Percentiles rank a stretch among this genome's conserved stretches.
Evolutionary conservation across 805 yeast species (phyloP).

Genomic region (Starmerella asiatica): DNA sequence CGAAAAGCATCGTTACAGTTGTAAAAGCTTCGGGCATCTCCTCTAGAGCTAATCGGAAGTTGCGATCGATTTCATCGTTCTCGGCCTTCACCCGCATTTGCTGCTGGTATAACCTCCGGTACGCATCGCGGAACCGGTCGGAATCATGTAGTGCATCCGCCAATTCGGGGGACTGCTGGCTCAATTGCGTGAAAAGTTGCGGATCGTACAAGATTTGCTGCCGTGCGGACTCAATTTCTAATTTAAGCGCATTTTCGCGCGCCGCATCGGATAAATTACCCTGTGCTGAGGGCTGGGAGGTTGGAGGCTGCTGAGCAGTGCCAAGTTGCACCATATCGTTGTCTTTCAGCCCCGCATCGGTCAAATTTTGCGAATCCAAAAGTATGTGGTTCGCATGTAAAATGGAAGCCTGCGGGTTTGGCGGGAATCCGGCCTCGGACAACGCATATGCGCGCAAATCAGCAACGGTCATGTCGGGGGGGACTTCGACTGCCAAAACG

Average conservation of each 20-base stretch:
- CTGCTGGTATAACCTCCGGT: conserved; percentile 36
- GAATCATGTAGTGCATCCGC: conserved; percentile 37
- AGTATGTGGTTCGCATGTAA: conserved; percentile 36
- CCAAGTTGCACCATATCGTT: conserved; percentile 38
- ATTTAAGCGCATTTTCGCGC: conserved; percentile 4
- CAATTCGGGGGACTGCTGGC: conserved; percentile 36
- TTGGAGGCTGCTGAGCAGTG: background rate
- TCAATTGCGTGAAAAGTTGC: conserved; percentile 25
- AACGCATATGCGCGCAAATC: conserved; percentile 66
- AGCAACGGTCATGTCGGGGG: conserved; percentile 45
- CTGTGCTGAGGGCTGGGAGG: background rate
- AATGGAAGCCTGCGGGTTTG: conserved; percentile 35
- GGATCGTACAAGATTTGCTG: conserved; percentile 27
- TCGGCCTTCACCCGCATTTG: conserved; percentile 24
- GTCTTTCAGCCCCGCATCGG: conserved; percentile 37
- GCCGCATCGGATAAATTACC: background rate
- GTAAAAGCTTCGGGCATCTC: conserved; percentile 84
- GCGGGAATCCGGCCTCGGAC: conserved; percentile 47
- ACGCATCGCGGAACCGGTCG: conserved; percentile 33
- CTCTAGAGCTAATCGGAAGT: conserved; percentile 66
- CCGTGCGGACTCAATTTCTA: conserved; percentile 26
- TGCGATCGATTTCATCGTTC: conserved; percentile 69
- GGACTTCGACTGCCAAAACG: conserved; percentile 46
- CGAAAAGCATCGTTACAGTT: conserved; percentile 68
- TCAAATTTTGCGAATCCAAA: conserved; percentile 30